Percentiles rank a stretch among this genome's conserved stretches.
These are phyloP conservation scores for Ophiobolus disseminans DNA, from an alignment of 2,329 filamentous ascomycete species.

Conservation along the genomic window DNA sequence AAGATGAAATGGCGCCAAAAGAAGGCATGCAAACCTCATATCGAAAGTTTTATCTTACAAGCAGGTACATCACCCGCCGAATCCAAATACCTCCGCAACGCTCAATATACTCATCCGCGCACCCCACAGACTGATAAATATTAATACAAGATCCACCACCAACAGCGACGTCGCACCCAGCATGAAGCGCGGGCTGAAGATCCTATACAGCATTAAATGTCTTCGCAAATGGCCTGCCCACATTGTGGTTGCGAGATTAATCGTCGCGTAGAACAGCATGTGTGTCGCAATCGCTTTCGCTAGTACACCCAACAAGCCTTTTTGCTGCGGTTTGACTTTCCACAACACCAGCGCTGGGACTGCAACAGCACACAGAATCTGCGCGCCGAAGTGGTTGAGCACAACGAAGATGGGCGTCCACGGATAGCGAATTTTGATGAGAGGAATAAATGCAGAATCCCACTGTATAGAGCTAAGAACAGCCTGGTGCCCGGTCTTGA, in stretches of 20 bases:
- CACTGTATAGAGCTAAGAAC: constrained; percentile 88
- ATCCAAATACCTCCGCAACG: constrained; percentile 85
- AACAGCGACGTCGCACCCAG: constrained; percentile 74
- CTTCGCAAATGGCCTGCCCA: constrained; percentile 88
- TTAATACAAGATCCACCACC: constrained; percentile 76
- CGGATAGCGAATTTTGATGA: constrained; percentile 83
- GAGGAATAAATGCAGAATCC: constrained; percentile 92
- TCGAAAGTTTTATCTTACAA: neutral
- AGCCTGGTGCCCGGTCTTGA: constrained; percentile 97
- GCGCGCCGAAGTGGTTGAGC: constrained; percentile 87
- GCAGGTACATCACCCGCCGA: constrained; percentile 17
- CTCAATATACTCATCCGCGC: constrained; percentile 78
- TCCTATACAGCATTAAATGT: constrained; percentile 95
- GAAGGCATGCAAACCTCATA: neutral
- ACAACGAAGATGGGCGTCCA: constrained; percentile 83
- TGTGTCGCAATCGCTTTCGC: constrained; percentile 77
- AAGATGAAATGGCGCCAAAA: neutral
- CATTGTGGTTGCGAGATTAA: constrained; percentile 84
- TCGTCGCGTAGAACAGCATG: constrained; percentile 79
- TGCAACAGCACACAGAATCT: constrained; percentile 80
- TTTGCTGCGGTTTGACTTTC: constrained; percentile 81
- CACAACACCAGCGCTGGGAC: constrained; percentile 85
- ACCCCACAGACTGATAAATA: constrained; percentile 75
- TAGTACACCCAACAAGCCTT: constrained; percentile 69
- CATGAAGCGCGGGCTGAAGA: constrained; percentile 93